Evolutionary conservation across 495 filamentous ascomycete genomes (phyloP).

Genomic region (Amorphotheca resinae): DNA sequence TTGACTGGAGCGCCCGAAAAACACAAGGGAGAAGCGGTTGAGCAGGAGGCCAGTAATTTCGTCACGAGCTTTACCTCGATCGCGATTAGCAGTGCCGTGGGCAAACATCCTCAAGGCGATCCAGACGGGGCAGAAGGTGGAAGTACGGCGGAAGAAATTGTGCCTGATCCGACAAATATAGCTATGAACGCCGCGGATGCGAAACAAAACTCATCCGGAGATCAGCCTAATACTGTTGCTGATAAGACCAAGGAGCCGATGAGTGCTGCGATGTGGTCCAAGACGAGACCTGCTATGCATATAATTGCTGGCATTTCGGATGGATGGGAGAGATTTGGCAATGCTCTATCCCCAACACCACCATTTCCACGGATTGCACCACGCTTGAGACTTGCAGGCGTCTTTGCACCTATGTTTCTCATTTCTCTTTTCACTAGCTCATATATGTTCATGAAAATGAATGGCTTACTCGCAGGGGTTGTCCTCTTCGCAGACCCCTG

Average conservation of each 20-base stretch:
- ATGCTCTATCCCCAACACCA: conserved; percentile 66
- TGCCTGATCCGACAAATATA: conserved; percentile 50
- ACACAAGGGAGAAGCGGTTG: conserved; percentile 75
- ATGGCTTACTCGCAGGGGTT: conserved; percentile 53
- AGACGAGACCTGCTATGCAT: conserved; percentile 69
- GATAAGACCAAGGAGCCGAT: conserved; percentile 82
- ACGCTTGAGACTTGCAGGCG: conserved; percentile 47
- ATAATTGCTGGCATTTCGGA: conserved; percentile 60
- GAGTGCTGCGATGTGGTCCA: conserved; percentile 63
- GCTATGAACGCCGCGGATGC: conserved; percentile 43
- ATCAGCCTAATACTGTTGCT: conserved; percentile 34
- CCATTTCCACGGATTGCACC: conserved; percentile 57
- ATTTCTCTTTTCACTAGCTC: conserved; percentile 51
- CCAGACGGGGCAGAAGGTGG: conserved; percentile 22
- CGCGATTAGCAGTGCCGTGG: conserved; percentile 61
- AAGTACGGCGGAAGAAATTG: conserved; percentile 20
- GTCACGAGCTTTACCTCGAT: conserved; percentile 64
- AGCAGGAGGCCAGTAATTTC: conserved; percentile 74
- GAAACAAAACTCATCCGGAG: conserved; percentile 38
- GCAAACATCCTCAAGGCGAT: conserved; percentile 44
- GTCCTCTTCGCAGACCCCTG: conserved; percentile 75
- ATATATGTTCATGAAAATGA: conserved; percentile 60
- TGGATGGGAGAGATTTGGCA: conserved; percentile 68
- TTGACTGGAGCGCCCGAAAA: conserved; percentile 73
- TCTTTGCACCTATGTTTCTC: conserved; percentile 45